phyloP scores from a whole-genome alignment of 2,329 filamentous ascomycete species.

The Tolypocladium album region DNA sequence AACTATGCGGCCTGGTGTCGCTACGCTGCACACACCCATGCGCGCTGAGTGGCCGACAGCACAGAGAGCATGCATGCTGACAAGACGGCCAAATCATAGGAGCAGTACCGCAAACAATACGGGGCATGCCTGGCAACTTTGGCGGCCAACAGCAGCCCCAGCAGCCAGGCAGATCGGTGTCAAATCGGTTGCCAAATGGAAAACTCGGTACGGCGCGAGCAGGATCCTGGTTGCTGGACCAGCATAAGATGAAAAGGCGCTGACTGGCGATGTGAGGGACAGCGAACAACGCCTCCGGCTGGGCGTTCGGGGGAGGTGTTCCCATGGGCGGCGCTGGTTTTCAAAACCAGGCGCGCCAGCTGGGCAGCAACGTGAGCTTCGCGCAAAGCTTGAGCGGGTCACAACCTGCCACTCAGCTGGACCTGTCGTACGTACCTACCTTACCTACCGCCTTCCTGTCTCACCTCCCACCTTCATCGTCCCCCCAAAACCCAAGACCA shows the following conservation, averaged over 20 bases:
- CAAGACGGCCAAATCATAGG: conserved; percentile 25
- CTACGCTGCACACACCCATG: not conserved
- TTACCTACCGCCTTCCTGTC: conserved; percentile 22
- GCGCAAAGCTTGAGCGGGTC: conserved; percentile 55
- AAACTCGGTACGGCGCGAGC: conserved; percentile 41
- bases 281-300: conserved; percentile 43
- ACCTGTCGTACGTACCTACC: conserved; percentile 49
- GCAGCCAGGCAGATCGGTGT: conserved; percentile 37
- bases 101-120: conserved; percentile 50
- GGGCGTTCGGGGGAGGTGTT: conserved; percentile 52
- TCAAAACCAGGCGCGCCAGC: conserved; percentile 41
- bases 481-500: not conserved
- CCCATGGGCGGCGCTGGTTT: conserved; percentile 48
- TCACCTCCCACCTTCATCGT: not conserved
- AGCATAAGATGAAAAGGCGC: conserved; percentile 1
- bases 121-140: conserved; percentile 51
- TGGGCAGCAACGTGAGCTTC: conserved; percentile 52
- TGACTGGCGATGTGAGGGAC: conserved; percentile 9
- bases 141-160: conserved; percentile 49
- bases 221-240: not conserved
- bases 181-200: conserved; percentile 52
- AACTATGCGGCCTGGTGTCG: not conserved
- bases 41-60: not conserved
- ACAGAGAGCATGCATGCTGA: conserved; percentile 11
- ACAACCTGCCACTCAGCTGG: conserved; percentile 50